Percentiles rank a stretch among this genome's conserved stretches.
Evolutionary conservation across 176 grass and related monocot species (phyloP).

Genomic region (Juncus effusus): DNA sequence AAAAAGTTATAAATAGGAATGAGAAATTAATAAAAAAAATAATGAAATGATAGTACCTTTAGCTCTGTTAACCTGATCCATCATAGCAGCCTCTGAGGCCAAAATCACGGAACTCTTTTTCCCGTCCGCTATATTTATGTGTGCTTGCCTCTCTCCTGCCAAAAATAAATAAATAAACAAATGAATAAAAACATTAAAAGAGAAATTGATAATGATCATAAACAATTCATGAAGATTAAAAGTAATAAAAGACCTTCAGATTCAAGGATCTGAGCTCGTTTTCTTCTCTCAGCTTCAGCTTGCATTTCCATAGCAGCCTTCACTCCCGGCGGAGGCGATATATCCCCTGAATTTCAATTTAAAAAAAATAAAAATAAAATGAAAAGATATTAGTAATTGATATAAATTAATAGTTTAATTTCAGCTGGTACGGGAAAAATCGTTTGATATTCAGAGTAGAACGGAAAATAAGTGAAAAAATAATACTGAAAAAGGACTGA

Average conservation of each 20-base stretch:
- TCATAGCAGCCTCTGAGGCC: slow-evolving; percentile 63
- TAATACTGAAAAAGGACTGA: not conserved
- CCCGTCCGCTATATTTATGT: slow-evolving; percentile 55
- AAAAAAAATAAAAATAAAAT: slow-evolving; percentile 25
- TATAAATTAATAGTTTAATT: not conserved
- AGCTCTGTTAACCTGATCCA: slow-evolving; percentile 80
- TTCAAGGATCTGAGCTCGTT: slow-evolving; percentile 87
- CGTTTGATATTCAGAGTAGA: no score
- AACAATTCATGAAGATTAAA: slow-evolving; percentile 7
- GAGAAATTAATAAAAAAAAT: not conserved
- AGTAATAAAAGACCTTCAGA: slow-evolving; percentile 63
- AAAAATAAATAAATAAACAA: slow-evolving; percentile 22
- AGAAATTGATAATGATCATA: slow-evolving; percentile 6
- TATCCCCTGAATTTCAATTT: slow-evolving; percentile 60
- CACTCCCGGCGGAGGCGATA: slow-evolving; percentile 74
- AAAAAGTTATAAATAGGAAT: not conserved
- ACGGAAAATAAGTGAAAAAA: no score
- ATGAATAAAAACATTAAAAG: slow-evolving; percentile 13
- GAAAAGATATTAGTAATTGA: not conserved
- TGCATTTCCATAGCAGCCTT: slow-evolving; percentile 99
- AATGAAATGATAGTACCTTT: slow-evolving; percentile 53
- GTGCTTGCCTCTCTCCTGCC: slow-evolving; percentile 49
- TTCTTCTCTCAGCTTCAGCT: slow-evolving; percentile 94
- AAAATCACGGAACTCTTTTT: slow-evolving; percentile 49
- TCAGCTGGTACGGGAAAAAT: not conserved